These are phyloP conservation scores for Arthrobotrys musiformis DNA, from an alignment of 2,329 filamentous ascomycete species.

Conservation along the genomic window DNA sequence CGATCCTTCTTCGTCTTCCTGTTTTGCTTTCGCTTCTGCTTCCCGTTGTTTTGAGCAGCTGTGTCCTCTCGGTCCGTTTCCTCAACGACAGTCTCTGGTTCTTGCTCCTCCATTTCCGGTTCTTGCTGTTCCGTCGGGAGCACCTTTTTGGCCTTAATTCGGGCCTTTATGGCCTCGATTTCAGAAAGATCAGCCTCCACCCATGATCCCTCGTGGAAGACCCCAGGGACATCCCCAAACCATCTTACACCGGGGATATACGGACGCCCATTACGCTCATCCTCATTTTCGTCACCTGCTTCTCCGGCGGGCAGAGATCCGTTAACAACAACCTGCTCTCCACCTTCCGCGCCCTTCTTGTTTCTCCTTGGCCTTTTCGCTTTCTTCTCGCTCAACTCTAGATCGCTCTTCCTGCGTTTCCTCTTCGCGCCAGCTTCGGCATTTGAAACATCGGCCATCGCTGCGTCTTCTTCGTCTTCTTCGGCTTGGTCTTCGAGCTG, in stretches of 20 bases:
- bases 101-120: not conserved
- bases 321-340: not conserved
- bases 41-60: not conserved
- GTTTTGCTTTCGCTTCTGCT: not conserved
- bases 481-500: not conserved
- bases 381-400: conserved; percentile 9
- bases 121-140: not conserved
- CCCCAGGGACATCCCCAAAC: not conserved
- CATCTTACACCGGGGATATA: not conserved
- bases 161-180: not conserved
- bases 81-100: not conserved
- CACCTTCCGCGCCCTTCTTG: not conserved
- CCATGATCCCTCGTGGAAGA: not conserved
- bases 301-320: not conserved
- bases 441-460: not conserved
- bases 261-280: not conserved
- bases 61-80: not conserved
- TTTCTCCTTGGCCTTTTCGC: not conserved
- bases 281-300: not conserved
- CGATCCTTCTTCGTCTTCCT: not conserved
- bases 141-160: not conserved
- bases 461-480: not conserved
- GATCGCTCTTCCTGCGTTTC: conserved; percentile 18
- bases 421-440: conserved; percentile 18
- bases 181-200: not conserved